Base-by-base conservation (phyloP, 768 basidiomycete species). In the Sarcomyxa edulis region DNA sequence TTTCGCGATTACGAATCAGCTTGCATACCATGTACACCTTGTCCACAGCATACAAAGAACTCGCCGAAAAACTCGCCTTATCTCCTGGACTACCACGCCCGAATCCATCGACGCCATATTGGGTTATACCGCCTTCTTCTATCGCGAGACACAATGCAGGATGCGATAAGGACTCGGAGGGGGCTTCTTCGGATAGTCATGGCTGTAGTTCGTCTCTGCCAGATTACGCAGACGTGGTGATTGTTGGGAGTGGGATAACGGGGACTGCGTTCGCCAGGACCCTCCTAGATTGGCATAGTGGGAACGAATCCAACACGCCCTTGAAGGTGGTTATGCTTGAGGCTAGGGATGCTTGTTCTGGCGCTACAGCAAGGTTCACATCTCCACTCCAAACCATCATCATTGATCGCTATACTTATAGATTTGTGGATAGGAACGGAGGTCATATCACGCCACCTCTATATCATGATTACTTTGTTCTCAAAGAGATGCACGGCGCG, bases 231-330 rank as follows among this genome's bases (percentile, higher is more conserved):
- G 87, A 89, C 46, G 58, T 88, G 2, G 76, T 86, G 18, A 65
- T 89, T 35, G 72, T 89, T 38, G 86, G 86, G 3, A 81, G 80
- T n/a, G 86, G 86, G 0, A 83, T 89, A 42, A 80, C 85, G 0
- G 84, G 84, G 3, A 67, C 81, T 0, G 67, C 78, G 1, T 55
- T 84, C 31, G 77, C 73, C 4, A 70, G 76, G 44, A 69, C 71
- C 7, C 43, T 82, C 16, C 61, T 87, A 11, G 37, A 41, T 20
- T 49, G 56, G 37, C 34, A 37, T 24, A 31, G 42, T 9, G 42
- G 39, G 15, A 30, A 27, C 11, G 32, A 27, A 20, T 43, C 50
- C 7, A 55, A 50, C 18, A 54, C 52, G 19, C 40, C 46, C 20
- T 42, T 74, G 10, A 59, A 62, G 25, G 55, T 93, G 2, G 74